These are phyloP conservation scores for Populus hybrid DNA, from an alignment of 441 rosid species.

Conservation along the genomic window DNA sequence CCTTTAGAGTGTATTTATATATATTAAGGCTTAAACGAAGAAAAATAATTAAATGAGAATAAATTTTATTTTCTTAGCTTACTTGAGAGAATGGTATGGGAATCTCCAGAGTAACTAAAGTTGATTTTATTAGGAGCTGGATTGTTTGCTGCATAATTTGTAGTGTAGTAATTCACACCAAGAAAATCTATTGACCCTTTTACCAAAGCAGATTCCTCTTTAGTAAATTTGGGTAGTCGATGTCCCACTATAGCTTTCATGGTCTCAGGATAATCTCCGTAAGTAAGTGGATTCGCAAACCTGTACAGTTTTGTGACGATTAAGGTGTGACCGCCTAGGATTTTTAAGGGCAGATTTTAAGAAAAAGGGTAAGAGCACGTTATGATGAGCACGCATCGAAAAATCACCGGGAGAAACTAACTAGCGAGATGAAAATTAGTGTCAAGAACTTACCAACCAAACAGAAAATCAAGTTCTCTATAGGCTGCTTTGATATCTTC, in stretches of 20 bases:
- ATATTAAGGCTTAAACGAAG: no score
- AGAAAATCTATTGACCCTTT: slow-evolving; percentile 48
- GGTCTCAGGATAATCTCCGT: slow-evolving; percentile 38
- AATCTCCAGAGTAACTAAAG: slow-evolving; percentile 30
- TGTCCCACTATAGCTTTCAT: slow-evolving; percentile 35
- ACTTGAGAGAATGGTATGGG: slow-evolving; percentile 23
- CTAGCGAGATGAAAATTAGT: neutral
- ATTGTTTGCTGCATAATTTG: slow-evolving; percentile 29
- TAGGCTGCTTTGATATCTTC: slow-evolving; percentile 14
- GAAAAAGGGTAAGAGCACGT: neutral
- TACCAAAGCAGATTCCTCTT: slow-evolving; percentile 26
- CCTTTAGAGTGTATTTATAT: neutral
- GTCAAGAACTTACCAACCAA: slow-evolving; percentile 23
- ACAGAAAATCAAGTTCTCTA: slow-evolving; percentile 19
- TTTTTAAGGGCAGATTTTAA: neutral
- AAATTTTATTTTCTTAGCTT: neutral
- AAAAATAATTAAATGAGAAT: neutral
- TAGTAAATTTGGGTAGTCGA: slow-evolving; percentile 43
- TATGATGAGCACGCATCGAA: neutral
- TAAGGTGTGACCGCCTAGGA: no score
- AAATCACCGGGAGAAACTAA: neutral
- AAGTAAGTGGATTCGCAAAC: slow-evolving; percentile 33
- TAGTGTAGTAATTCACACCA: slow-evolving; percentile 44
- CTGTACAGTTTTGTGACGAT: slow-evolving; percentile 12
- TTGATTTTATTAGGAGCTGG: slow-evolving; percentile 4